Base-by-base conservation (phyloP, 495 filamentous ascomycete species). In the Elasticomyces elasticus region DNA sequence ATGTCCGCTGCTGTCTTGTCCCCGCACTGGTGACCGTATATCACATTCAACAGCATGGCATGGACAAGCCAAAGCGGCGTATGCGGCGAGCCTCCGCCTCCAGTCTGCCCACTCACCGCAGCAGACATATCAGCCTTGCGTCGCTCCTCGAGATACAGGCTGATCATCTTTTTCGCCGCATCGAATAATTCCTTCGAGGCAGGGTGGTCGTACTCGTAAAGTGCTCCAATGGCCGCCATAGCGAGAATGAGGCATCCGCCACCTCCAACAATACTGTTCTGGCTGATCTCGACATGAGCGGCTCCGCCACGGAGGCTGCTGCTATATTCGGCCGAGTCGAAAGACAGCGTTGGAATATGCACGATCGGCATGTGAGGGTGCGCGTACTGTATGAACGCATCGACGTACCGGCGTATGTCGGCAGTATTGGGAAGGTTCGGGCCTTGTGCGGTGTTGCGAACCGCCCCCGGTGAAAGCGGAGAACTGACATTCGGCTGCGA, bases 31-130 rank as follows among this genome's bases (percentile, higher is more conserved):
- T 97, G 87, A 10, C 94, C 94, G 61, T 95, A 98, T 11, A 97
- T 85, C 30, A 97, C 86, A 69, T 95, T 96, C 37, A 98, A 76
- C 26, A 98, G 76, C 92, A 98, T 96, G 0, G 92, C 90, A 64
- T 98, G 92, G n/a, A 98, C 88, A 25, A 98, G 76, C 92, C 92
- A 96, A 46, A 96, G 75, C 1, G 92, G 92, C 12, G 89, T 95
- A 33, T 81, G 80, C 59, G 92, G 85, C 40, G 83, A 74, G 1
- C 82, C 76, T 59, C 78, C 79, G 53, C 91, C 85, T 52, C 78
- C 67, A 60, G 78, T 77, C 2, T 68, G 59, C 24, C 85, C 82
- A 59, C 80, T 83, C 55, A 87, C 75, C 33, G 85, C 84, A 51
- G 86, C 85, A 51, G 87, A 81, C 72, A 94, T 81, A 67, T 94